phyloP scores from a whole-genome alignment of 139 green algal species.

The Prasinococcaceae sp. region DNA sequence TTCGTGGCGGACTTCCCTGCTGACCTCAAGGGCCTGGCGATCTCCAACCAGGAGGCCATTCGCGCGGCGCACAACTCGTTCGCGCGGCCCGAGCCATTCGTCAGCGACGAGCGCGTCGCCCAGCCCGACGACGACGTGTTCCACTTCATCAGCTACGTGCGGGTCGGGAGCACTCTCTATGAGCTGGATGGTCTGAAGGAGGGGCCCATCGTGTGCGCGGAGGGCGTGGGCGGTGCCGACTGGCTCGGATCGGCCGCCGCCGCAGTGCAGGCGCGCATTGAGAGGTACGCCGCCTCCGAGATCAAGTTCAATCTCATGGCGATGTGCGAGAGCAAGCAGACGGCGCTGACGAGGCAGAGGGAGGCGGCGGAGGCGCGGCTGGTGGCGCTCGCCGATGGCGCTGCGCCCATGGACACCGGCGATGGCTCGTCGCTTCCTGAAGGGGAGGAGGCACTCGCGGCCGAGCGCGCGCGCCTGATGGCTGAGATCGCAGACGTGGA shows the following conservation, averaged over 20 bases:
- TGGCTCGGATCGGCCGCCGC: constrained; percentile 59
- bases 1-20: constrained; percentile 52
- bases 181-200: constrained; percentile 92
- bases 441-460: neutral
- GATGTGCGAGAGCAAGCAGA: constrained; percentile 46
- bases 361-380: constrained; percentile 1
- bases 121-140: constrained; percentile 35
- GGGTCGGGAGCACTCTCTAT: constrained; percentile 60
- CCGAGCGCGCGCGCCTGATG: neutral
- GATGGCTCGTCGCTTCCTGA: too few relatives aligned
- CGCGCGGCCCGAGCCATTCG: constrained; percentile 65
- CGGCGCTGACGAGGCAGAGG: constrained; percentile 20
- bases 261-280: constrained; percentile 62
- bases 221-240: constrained; percentile 29
- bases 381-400: neutral
- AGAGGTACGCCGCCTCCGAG: constrained; percentile 67
- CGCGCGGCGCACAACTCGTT: constrained; percentile 89
- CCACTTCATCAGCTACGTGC: constrained; percentile 77
- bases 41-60: constrained; percentile 88
- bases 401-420: neutral
- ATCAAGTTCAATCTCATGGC: constrained; percentile 98
- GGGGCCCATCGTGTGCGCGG: constrained; percentile 67
- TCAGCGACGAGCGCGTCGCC: constrained; percentile 41
- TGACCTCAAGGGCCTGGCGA: constrained; percentile 60
- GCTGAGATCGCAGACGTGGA: constrained; percentile 17